Evolutionary conservation across 495 filamentous ascomycete species (phyloP).

Genomic region (Xylaria castorea): DNA sequence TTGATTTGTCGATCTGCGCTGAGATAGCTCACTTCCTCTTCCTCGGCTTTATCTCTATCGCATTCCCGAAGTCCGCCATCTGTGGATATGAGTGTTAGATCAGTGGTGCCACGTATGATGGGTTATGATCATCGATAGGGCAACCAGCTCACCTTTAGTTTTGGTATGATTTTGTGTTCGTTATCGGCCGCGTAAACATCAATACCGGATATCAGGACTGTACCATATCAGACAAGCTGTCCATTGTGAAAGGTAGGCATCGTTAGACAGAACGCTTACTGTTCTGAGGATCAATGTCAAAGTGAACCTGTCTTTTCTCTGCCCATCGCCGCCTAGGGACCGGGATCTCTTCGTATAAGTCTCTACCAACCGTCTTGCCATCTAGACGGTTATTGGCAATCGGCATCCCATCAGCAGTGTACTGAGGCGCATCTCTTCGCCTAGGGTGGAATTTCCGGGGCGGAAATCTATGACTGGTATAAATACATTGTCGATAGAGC

Average conservation of each 20-base stretch:
- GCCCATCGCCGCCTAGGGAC: conserved; percentile 16
- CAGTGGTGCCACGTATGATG: not conserved
- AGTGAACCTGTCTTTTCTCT: conserved; percentile 29
- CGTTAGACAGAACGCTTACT: conserved; percentile 17
- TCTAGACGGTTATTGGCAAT: not conserved
- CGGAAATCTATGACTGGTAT: conserved; percentile 27
- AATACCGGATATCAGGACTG: conserved; percentile 29
- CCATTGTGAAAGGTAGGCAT: not conserved
- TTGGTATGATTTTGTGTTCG: conserved; percentile 31
- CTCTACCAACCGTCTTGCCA: conserved; percentile 13
- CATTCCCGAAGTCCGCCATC: conserved; percentile 32
- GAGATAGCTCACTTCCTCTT: conserved; percentile 27
- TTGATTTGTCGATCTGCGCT: not conserved
- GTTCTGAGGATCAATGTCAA: conserved; percentile 35
- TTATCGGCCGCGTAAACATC: conserved; percentile 21
- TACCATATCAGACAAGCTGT: not conserved
- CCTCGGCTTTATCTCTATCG: conserved; percentile 15
- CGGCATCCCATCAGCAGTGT: not conserved
- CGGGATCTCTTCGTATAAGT: conserved; percentile 32
- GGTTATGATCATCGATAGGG: not conserved
- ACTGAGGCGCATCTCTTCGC: conserved; percentile 3
- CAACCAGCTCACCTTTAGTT: conserved; percentile 30
- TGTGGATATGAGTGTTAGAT: not conserved
- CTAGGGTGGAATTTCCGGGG: conserved; percentile 32
- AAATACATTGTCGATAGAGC: not conserved